These are phyloP conservation scores for Penicillium angulare DNA, from an alignment of 495 filamentous ascomycete genomes.

Conservation along the genomic window DNA sequence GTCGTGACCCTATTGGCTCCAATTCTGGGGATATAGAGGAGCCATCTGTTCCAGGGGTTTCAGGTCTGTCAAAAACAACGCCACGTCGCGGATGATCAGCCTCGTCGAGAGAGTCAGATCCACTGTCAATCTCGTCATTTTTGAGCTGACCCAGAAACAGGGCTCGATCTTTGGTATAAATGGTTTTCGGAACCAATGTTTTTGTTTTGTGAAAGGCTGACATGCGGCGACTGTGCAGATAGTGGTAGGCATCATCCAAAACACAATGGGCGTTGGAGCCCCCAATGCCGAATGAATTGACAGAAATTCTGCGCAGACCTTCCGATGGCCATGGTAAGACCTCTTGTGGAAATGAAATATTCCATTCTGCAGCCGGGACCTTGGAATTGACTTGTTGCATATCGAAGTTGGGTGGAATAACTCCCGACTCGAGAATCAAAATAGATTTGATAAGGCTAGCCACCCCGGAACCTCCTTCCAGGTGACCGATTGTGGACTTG, in stretches of 20 bases:
- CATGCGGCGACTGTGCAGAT: not conserved
- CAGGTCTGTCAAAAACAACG: not conserved
- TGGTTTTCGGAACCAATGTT: not conserved
- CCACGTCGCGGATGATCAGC: not conserved
- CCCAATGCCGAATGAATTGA: conserved; percentile 48
- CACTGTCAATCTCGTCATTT: not conserved
- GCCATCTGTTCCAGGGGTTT: conserved; percentile 14
- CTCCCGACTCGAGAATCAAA: conserved; percentile 36
- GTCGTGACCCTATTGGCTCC: not conserved
- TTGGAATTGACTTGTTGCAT: conserved; percentile 36
- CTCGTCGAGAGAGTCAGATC: conserved; percentile 7
- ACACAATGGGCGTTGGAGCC: conserved; percentile 41
- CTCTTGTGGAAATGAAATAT: conserved; percentile 22
- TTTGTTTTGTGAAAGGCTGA: not conserved
- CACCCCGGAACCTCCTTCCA: conserved; percentile 46
- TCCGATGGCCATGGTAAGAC: conserved; percentile 30
- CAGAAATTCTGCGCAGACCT: conserved; percentile 48
- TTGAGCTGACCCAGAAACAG: not conserved
- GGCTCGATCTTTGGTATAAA: not conserved
- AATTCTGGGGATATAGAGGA: conserved; percentile 3
- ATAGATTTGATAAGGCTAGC: conserved; percentile 42
- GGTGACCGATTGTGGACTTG: conserved; percentile 46
- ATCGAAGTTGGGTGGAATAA: conserved; percentile 35
- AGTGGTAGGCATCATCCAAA: conserved; percentile 24
- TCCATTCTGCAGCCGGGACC: conserved; percentile 14